These are phyloP conservation scores for Pseudozyma hubeiensis DNA, from an alignment of 1,284 basidiomycete genomes.

Conservation along the genomic window DNA sequence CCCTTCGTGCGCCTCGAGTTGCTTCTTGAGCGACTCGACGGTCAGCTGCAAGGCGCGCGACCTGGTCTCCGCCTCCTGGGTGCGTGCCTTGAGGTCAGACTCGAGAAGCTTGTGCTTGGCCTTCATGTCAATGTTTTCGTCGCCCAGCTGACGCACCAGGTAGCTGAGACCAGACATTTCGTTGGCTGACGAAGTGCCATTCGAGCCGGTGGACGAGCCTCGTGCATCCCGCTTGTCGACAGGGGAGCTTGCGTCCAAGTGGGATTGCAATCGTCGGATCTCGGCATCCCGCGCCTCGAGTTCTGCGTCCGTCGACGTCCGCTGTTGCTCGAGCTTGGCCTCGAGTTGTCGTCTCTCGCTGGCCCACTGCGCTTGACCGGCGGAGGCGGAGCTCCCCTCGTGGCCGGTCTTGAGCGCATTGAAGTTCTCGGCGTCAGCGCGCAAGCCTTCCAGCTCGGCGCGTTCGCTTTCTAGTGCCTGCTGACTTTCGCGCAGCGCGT, in stretches of 20 bases:
- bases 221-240: conserved; percentile 56
- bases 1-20: conserved; percentile 71
- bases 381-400: conserved; percentile 20
- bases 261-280: conserved; percentile 41
- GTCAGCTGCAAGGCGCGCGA: conserved; percentile 81
- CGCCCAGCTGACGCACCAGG: conserved; percentile 86
- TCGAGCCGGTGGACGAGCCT: conserved; percentile 19
- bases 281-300: conserved; percentile 50
- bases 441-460: conserved; percentile 86
- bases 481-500: conserved; percentile 87
- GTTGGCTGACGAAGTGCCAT: conserved; percentile 70
- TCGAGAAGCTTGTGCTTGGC: conserved; percentile 79
- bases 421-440: conserved; percentile 73
- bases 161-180: conserved; percentile 75
- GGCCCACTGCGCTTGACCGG: conserved; percentile 46
- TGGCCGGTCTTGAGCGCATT: conserved; percentile 43
- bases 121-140: conserved; percentile 78
- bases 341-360: conserved; percentile 47
- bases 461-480: conserved; percentile 88
- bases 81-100: conserved; percentile 75
- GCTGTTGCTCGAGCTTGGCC: conserved; percentile 70
- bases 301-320: conserved; percentile 2
- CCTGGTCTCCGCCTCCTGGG: conserved; percentile 79
- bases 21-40: conserved; percentile 75
- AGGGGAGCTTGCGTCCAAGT: conserved; percentile 48